Base-by-base conservation (phyloP, 805 yeast genomes). In the Ogataea nonfermentans region DNA sequence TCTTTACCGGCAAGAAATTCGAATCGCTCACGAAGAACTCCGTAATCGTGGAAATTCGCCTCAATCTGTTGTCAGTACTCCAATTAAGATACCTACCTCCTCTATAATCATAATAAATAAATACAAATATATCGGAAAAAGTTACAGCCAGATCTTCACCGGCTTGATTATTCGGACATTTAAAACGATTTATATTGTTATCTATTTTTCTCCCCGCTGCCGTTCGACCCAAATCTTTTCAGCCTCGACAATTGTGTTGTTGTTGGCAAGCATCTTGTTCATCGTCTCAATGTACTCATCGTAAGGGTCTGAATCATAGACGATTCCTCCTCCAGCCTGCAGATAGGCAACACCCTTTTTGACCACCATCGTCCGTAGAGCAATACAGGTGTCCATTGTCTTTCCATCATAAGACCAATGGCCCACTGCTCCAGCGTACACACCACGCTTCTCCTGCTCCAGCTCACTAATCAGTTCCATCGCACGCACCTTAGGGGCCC, bases 261-360 rank as follows among this genome's bases (percentile, higher is more conserved):
- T 84, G 66, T 93, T 93, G 41, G 98, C 95, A 68, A 74, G 79
- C 95, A 93, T 89, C 70, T 93, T 93, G 72, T 93, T 93, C 84
- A 93, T 82, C 2, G 98, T 93, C 69, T 93, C 99, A 33, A 89
- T 70, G 62, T 89, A 93, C 68, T 93, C 99, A 47, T 91, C 99
- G 55, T 82, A 80, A 41, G 95, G 95, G 61, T 93, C 97, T 48
- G 95, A 84, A 61, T 93, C 99, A 61, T 71, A 82, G 16, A 93
- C 99, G 60, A 93, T 93, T 44, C 99, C 99, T 41, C 99, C 99
- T 49, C 99, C 99, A 2, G 99, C 98, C 70, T 93, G 99, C 52
- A 93, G 71, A 56, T 89, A 91, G 0, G 96, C 97, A 37, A 77
- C 71, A 17, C 90, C 91, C 51, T 91, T 87, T 59, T 93, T 93